Evolutionary conservation across 1,284 basidiomycete species (phyloP).

Genomic region (Apiotrichum porosum): DNA sequence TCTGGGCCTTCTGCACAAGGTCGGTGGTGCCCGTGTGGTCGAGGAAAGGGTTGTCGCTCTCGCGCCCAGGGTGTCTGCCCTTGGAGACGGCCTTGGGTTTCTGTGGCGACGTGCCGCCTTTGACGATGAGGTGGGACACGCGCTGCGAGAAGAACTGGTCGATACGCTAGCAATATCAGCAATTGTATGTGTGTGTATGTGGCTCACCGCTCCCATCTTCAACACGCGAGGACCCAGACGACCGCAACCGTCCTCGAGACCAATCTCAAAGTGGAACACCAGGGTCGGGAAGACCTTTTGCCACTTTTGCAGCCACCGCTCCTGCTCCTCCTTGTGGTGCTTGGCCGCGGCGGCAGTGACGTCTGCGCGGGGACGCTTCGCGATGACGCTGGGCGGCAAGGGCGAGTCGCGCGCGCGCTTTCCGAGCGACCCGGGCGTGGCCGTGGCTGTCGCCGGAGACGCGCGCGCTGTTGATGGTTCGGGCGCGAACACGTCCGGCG

Average conservation of each 20-base stretch:
- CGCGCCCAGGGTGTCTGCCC: slow-evolving; percentile 10
- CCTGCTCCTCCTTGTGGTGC: slow-evolving; percentile 50
- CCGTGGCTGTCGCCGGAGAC: neutral
- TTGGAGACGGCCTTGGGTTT: slow-evolving; percentile 49
- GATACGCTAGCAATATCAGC: slow-evolving; percentile 42
- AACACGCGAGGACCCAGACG: slow-evolving; percentile 58
- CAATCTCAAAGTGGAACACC: slow-evolving; percentile 72
- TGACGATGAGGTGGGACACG: slow-evolving; percentile 74
- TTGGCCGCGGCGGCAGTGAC: slow-evolving; percentile 8
- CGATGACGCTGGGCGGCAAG: neutral
- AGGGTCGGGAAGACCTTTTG: slow-evolving; percentile 74
- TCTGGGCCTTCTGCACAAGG: slow-evolving; percentile 68
- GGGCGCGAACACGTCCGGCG: slow-evolving; percentile 29
- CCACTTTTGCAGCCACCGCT: slow-evolving; percentile 79
- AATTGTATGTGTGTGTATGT: neutral
- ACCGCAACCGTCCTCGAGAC: slow-evolving; percentile 52
- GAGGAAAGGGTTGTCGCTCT: slow-evolving; percentile 37
- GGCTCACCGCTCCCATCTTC: slow-evolving; percentile 72
- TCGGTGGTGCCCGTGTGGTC: slow-evolving; percentile 52
- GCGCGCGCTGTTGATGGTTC: neutral
- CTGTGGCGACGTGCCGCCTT: slow-evolving; percentile 31
- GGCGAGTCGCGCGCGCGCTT: slow-evolving; percentile 10
- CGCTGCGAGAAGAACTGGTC: slow-evolving; percentile 81
- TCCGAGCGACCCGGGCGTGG: slow-evolving; percentile 4
- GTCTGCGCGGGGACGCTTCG: slow-evolving; percentile 12